Evolutionary conservation across 805 yeast genomes (phyloP).

Genomic region (Monosporozyma solicola): DNA sequence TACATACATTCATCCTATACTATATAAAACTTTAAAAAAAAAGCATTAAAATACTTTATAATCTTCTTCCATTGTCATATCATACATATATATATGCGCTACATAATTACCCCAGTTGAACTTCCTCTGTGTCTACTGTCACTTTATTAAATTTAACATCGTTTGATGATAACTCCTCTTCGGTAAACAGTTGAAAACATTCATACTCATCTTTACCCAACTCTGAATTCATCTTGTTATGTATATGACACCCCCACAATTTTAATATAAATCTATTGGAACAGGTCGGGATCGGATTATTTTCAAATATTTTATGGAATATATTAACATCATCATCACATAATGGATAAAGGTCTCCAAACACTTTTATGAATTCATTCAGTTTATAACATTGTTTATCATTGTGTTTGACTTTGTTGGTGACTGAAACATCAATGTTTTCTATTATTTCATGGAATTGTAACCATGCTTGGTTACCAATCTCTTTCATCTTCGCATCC

Average conservation of each 20-base stretch:
- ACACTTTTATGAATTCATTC: slow-evolving; percentile 50
- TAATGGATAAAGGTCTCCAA: slow-evolving; percentile 91
- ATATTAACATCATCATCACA: slow-evolving; percentile 83
- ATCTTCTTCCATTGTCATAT: neutral
- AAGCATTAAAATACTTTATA: too few species aligned
- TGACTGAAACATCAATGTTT: neutral
- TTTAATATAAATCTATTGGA: slow-evolving; percentile 70
- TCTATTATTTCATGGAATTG: slow-evolving; percentile 1
- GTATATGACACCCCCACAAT: slow-evolving; percentile 90
- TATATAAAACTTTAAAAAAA: too few species aligned
- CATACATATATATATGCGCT: neutral
- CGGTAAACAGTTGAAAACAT: slow-evolving; percentile 55
- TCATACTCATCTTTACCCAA: slow-evolving; percentile 79
- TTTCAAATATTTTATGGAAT: slow-evolving; percentile 55
- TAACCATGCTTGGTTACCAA: slow-evolving; percentile 2
- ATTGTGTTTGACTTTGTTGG: neutral
- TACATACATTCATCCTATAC: too few species aligned
- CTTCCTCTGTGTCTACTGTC: slow-evolving; percentile 10
- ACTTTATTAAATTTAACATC: slow-evolving; percentile 34
- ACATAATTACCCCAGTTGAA: slow-evolving; percentile 11
- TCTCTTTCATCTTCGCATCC: neutral
- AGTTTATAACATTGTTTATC: neutral
- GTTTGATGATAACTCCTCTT: slow-evolving; percentile 53
- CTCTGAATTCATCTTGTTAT: slow-evolving; percentile 82
- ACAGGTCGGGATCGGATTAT: slow-evolving; percentile 81